These are phyloP conservation scores for Antrodiella citrinella DNA, from an alignment of 768 basidiomycete genomes.

Conservation along the genomic window DNA sequence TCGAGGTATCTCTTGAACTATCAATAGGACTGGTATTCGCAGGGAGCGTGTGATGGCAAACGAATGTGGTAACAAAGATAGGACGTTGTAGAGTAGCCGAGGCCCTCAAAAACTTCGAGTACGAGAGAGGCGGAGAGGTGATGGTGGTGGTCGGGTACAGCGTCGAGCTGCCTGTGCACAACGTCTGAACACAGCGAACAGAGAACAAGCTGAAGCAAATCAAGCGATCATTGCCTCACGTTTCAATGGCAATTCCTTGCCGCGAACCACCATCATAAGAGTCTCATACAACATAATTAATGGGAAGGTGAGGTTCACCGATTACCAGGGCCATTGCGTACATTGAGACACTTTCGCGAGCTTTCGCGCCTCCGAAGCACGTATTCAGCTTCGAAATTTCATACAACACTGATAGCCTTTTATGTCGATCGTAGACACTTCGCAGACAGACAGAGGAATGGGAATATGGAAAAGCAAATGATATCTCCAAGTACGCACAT, in stretches of 20 bases:
- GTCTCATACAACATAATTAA: too few species aligned
- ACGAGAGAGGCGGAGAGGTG: not conserved
- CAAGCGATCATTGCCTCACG: too few species aligned
- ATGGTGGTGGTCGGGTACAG: not conserved
- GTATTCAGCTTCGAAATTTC: not conserved
- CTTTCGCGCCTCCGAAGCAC: too few species aligned
- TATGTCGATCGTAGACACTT: not conserved
- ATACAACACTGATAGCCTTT: not conserved
- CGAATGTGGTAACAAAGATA: not conserved
- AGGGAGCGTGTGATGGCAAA: not conserved
- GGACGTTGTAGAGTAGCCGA: too few species aligned
- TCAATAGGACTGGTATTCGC: not conserved
- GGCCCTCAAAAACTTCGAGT: too few species aligned
- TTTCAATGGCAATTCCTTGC: not conserved
- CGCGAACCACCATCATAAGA: too few species aligned
- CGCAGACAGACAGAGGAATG: not conserved
- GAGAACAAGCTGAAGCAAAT: too few species aligned
- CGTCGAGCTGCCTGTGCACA: not conserved
- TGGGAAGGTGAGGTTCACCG: too few species aligned
- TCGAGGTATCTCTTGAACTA: too few species aligned
- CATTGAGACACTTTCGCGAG: too few species aligned
- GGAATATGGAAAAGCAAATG: not conserved
- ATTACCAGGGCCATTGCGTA: too few species aligned
- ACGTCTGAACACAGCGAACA: too few species aligned
- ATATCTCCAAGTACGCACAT: conserved; percentile 1